These are phyloP conservation scores for Hypoxylon rubiginosum DNA, from an alignment of 2,329 filamentous ascomycete genomes.

Conservation along the genomic window DNA sequence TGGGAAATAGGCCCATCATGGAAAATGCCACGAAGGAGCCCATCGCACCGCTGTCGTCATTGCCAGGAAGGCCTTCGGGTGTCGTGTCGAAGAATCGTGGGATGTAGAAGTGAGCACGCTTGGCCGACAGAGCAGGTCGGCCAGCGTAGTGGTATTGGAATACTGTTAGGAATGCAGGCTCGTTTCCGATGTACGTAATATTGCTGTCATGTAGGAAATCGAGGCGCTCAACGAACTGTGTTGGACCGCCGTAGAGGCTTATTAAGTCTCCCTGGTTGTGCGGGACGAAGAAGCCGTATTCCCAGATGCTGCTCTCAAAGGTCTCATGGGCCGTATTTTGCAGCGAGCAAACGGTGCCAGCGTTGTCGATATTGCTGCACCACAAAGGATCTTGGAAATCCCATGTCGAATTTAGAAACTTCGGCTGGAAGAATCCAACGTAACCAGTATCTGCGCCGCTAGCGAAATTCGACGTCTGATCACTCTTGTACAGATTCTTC, in stretches of 20 bases:
- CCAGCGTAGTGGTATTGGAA: constrained; percentile 80
- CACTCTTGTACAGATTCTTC: constrained; percentile 73
- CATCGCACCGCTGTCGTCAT: constrained; percentile 80
- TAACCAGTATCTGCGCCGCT: constrained; percentile 74
- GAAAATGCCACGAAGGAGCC: constrained; percentile 74
- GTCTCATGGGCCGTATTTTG: constrained; percentile 75
- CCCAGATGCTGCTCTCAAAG: constrained; percentile 79
- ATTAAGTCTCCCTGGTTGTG: constrained; percentile 69
- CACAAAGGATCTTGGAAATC: constrained; percentile 76
- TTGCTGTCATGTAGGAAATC: constrained; percentile 74
- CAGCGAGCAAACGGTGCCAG: constrained; percentile 70
- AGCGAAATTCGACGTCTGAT: constrained; percentile 67
- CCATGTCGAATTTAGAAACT: constrained; percentile 76
- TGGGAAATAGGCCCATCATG: constrained; percentile 80
- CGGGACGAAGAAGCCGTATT: constrained; percentile 76
- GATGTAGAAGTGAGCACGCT: constrained; percentile 74
- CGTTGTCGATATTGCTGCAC: constrained; percentile 68
- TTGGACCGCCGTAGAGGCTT: constrained; percentile 69
- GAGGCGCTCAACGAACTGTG: constrained; percentile 69
- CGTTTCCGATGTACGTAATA: constrained; percentile 76
- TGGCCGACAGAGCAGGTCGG: constrained; percentile 68
- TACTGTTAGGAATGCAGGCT: constrained; percentile 59
- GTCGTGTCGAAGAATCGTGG: constrained; percentile 73
- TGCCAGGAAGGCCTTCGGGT: constrained; percentile 73
- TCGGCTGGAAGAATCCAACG: constrained; percentile 78